Percentiles rank a stretch among this genome's conserved stretches.
Conservation (phyloP, 306 rosid species). For the Prunus mongolica region DNA sequence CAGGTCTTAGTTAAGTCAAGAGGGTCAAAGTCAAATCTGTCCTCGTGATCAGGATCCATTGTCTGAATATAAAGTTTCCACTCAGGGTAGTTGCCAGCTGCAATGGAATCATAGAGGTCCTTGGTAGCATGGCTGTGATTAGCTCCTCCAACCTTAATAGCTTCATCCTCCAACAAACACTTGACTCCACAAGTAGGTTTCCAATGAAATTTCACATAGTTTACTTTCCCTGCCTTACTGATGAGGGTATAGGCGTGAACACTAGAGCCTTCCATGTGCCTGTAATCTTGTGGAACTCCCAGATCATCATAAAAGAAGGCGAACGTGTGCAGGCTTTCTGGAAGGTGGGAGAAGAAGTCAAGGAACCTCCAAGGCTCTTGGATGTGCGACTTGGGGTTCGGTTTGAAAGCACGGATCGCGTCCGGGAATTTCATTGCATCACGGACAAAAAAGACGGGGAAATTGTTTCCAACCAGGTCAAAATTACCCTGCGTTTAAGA, state of each 20-base stretch:
- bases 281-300: slow-evolving; percentile 85
- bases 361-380: slow-evolving; percentile 91
- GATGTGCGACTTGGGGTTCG: slow-evolving; percentile 90
- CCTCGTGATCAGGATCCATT: slow-evolving; percentile 90
- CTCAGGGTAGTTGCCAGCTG: slow-evolving; percentile 96
- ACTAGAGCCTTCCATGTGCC: slow-evolving; percentile 97
- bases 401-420: slow-evolving; percentile 87
- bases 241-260: slow-evolving; percentile 78
- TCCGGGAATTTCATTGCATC: slow-evolving; percentile 96
- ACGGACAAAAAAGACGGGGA: slow-evolving; percentile 78
- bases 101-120: slow-evolving; percentile 88
- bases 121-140: slow-evolving; percentile 97
- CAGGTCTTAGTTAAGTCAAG: slow-evolving; percentile 93
- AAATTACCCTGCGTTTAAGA: slow-evolving; percentile 73
- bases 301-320: slow-evolving; percentile 76
- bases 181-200: slow-evolving; percentile 78
- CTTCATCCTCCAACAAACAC: slow-evolving; percentile 79
- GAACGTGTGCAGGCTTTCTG: slow-evolving; percentile 90
- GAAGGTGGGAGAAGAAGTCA: slow-evolving; percentile 90
- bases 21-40: slow-evolving; percentile 86
- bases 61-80: slow-evolving; percentile 91
- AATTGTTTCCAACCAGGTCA: slow-evolving; percentile 89
- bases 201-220: slow-evolving; percentile 91
- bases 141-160: slow-evolving; percentile 78
- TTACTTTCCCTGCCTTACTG: slow-evolving; percentile 72